Base-by-base conservation (phyloP, 768 basidiomycete genomes). In the Lactarius vividus region DNA sequence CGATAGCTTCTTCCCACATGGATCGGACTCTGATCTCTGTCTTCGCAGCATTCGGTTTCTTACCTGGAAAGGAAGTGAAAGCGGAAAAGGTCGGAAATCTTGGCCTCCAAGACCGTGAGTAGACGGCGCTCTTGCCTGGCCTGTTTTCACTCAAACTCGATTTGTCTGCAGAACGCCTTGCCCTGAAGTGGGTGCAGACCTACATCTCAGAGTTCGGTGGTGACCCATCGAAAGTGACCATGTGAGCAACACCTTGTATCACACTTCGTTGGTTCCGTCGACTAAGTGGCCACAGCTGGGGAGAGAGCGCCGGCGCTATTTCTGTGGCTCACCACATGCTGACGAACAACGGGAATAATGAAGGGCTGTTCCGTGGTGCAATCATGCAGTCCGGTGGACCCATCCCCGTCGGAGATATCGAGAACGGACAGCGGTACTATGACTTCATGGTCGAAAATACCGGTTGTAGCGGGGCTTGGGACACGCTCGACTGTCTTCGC, bases 171-270 rank as follows among this genome's bases (percentile, higher is more conserved):
- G 83, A 85, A 71, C 79, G 84, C 29, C 74, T 82, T 39, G 87
- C 85, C 2, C 71, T 91, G 8, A 74, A 82, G 62, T 90, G 88
- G 88, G 77, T 90, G 1, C 83, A 87, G 68, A 83, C 85, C 71
- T 85, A 90, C 71, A 87, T 89, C 68, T 68, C 73, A 39, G 76
- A 78, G 9, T 90, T 89, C 67, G 88, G 88, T 0, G 89, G 89
- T 11, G 87, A 90, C 73, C 82, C 84, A 0, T 72, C 71, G 2
- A 86, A 84, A 72, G 86, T 86, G 3, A 85, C 84, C 0, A 80
- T 85, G 83, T 85, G 72, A 60, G 82, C 20, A 57, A 40, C 23
- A 26, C 62, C 57, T 63, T 60, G 53, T 63, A 52, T 59, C 59
- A 28, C 53, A 33, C 31, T 26, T 26, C 13, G 11, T 52, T 46